Base-by-base conservation (phyloP, 1,139 yeast species). In the Candida sp. region DNA sequence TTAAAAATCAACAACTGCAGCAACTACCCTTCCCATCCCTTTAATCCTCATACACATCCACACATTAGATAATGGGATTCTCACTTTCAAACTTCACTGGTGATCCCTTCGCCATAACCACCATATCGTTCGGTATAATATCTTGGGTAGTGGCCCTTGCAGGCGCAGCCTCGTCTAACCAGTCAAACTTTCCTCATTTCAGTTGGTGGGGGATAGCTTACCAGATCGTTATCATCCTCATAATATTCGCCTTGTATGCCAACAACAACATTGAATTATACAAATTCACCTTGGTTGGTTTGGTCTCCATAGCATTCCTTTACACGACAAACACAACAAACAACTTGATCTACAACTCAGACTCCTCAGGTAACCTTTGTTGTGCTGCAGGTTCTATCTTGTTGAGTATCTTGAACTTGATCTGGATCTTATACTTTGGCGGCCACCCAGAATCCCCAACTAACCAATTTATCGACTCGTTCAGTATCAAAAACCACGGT, bases 181-280 rank as follows among this genome's bases (percentile, higher is more conserved):
- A 79, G 8, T 61, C 59, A 42, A 61, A 60, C 9, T 90, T 86
- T 66, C 98, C 97, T 2, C 83, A 85, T 58, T 89, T 94, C 68
- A 83, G 96, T 7, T 94, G 99, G 99, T 94, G 99, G 99, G 97
- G 97, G 3, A 70, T 94, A n/a, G 94, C 89, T 6, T 94, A 85
- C 63, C 85, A 94, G 70, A 74, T 92, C 33, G 58, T 89, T 35
- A 64, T 91, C 39, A 79, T 90, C 31, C 51, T 76, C 6, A 68
- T 81, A 34, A 77, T 92, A 47, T 70, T 86, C 30, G 63, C 84
- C 41, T 73, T 90, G 37, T 88, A 91, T 60, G 78, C 86, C 51
- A 82, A 83, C 62, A 87, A 89, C 67, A 74, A 85, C 48, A 77
- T 90, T 53, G 92, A 89, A 64, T 79, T 84, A 56, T 91, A 94